These are phyloP conservation scores for Steccherinum ochraceum DNA, from an alignment of 768 basidiomycete genomes.

Conservation along the genomic window DNA sequence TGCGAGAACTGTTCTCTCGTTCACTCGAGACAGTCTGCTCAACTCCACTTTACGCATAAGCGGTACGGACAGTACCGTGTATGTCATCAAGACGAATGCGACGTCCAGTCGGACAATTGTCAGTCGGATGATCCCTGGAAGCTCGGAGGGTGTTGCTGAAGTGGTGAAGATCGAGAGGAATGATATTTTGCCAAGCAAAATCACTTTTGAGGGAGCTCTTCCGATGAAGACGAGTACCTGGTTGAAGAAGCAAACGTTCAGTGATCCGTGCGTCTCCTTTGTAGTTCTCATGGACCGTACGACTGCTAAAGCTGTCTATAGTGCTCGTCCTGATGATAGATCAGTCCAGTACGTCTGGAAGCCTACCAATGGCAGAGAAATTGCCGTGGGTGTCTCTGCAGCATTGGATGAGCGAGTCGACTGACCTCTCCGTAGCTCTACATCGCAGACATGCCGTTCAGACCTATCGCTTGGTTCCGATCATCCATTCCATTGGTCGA, in stretches of 20 bases:
- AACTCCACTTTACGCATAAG: constrained; percentile 1
- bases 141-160: neutral
- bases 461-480: constrained; percentile 8
- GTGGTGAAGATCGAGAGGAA: constrained; percentile 2
- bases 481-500: neutral
- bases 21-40: constrained; percentile 3
- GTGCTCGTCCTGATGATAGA: neutral
- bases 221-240: constrained; percentile 2
- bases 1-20: constrained; percentile 3
- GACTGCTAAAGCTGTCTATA: neutral
- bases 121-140: neutral
- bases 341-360: constrained; percentile 2
- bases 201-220: neutral
- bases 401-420: neutral
- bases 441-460: neutral
- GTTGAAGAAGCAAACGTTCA: constrained; percentile 3
- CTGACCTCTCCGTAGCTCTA: neutral
- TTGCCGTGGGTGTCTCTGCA: constrained; percentile 2
- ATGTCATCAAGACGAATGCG: neutral
- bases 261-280: neutral
- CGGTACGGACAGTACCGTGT: neutral
- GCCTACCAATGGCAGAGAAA: constrained; percentile 1
- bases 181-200: constrained; percentile 3
- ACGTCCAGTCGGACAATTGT: neutral
- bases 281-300: neutral